Evolutionary conservation across 169 alveolate species (phyloP).

Genomic region (Condylostoma magnum): DNA sequence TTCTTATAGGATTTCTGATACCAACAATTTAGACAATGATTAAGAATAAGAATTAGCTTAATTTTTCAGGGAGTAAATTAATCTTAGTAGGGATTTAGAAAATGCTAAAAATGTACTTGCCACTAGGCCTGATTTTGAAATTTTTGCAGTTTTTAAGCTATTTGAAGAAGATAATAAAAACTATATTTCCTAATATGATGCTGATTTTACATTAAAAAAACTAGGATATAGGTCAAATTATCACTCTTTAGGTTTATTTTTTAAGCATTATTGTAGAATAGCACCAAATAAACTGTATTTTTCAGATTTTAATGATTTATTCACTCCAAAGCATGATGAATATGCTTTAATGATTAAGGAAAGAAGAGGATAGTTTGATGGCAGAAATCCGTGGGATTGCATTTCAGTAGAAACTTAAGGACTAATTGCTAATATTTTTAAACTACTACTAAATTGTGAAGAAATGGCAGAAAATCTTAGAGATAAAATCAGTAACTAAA

Average conservation of each 20-base stretch:
- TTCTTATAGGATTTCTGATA: no score
- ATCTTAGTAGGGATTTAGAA: slow-evolving; percentile 35
- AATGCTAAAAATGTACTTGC: slow-evolving; percentile 25
- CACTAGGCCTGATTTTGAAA: slow-evolving; percentile 28
- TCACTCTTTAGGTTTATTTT: slow-evolving; percentile 21
- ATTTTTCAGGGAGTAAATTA: slow-evolving; percentile 37
- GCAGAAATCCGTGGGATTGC: slow-evolving; percentile 13
- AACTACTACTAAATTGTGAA: not conserved
- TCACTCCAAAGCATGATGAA: slow-evolving; percentile 34
- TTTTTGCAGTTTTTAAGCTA: slow-evolving; percentile 38
- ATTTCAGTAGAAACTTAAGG: slow-evolving; percentile 11
- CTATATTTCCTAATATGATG: slow-evolving; percentile 30
- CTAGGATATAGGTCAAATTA: slow-evolving; percentile 32
- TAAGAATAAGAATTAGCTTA: slow-evolving; percentile 30
- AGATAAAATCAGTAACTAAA: slow-evolving; percentile 20
- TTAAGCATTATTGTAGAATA: slow-evolving; percentile 40
- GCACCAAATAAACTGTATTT: slow-evolving; percentile 37
- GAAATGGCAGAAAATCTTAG: slow-evolving; percentile 3
- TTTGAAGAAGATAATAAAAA: slow-evolving; percentile 32
- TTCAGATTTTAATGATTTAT: slow-evolving; percentile 56
- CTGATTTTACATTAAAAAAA: slow-evolving; percentile 5
- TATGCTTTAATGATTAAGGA: slow-evolving; percentile 4
- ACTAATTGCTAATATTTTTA: not conserved
- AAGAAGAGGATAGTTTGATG: slow-evolving; percentile 24
- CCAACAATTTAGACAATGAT: no score